Evolutionary conservation across 2,329 filamentous ascomycete genomes (phyloP), one percentile per base, ranked within the genome.

Genomic region (Colletotrichum limetticola): DNA sequence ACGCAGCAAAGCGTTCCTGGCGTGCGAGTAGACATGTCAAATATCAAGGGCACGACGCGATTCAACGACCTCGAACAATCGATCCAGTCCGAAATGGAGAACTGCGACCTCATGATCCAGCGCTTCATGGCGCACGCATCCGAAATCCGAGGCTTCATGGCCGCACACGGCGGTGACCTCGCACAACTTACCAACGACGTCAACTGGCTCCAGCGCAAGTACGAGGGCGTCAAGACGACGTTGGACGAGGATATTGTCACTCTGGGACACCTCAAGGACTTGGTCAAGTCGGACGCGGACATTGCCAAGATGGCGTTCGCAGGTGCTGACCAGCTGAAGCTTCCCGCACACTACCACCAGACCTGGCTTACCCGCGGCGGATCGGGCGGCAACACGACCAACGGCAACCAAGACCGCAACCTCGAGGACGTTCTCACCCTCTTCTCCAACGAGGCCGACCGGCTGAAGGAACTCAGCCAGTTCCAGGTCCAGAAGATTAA

Each of bases 41-140:
- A 94, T 79, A 86, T 98, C 73, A 91, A 95, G 65, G 93, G 93
- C 19, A 97, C 95, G 0, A 98, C 95, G 4, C 94, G 97, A 74
- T 98, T 97, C 85, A 94, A 95, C 80, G 96, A 98, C 82, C 91
- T 98, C 32, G 91, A 94, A 73, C 93, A 96, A 76, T 91, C 94
- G 35, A 86, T 98, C 19, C 95, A 97, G 79, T 90, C 91, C 74
- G 86, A 94, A 76, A 93, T 99, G 74, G 91, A 94, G 74, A 84
- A 87, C 11, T 91, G 97, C 75, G 96, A 99, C 82, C 89, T 90
- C 71, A 91, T 92, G 75, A 96, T 99, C 77, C 90, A 94, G 77
- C 88, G 89, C 66, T 95, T 97, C 80, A 95, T 97, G 78, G 88
- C 89, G 71, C 92, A 93, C 82, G 92, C 94, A 79, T 91, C 93